Evolutionary conservation across 2,329 filamentous ascomycete species (phyloP).

Genomic region (Sphaerostilbella broomeana): DNA sequence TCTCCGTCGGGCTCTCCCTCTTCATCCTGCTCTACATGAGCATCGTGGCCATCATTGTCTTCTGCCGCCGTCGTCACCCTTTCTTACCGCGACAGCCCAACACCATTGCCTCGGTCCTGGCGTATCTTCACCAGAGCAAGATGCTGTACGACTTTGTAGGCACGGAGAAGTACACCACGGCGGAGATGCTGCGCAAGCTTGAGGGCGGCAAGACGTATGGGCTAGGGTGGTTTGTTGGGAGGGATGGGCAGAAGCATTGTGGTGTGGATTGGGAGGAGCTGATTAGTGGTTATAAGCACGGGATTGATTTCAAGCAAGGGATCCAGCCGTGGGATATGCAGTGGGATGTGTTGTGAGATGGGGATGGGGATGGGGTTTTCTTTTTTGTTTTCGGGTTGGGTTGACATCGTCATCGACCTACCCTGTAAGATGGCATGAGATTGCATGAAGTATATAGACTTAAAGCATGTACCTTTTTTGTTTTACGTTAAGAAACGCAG

Average conservation of each 20-base stretch:
- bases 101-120: conserved; percentile 68
- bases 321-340: conserved; percentile 46
- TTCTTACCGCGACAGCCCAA: conserved; percentile 74
- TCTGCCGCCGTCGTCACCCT: conserved; percentile 55
- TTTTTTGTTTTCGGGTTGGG: background rate
- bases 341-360: conserved; percentile 31
- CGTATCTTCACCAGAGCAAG: conserved; percentile 73
- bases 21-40: conserved; percentile 62
- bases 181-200: conserved; percentile 55
- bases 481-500: too few relatives aligned
- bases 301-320: conserved; percentile 41
- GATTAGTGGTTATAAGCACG: conserved; percentile 58
- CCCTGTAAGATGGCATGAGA: too few relatives aligned
- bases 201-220: conserved; percentile 60
- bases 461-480: too few relatives aligned
- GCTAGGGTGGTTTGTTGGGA: conserved; percentile 67
- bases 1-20: conserved; percentile 55
- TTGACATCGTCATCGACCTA: too few relatives aligned
- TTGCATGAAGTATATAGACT: too few relatives aligned
- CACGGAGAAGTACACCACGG: conserved; percentile 55
- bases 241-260: conserved; percentile 67
- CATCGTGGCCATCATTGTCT: conserved; percentile 52
- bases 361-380: background rate
- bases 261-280: conserved; percentile 74
- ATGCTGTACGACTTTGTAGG: conserved; percentile 73